Conservation (phyloP, 202 grass and related monocot species). For the Zoysia matrella region DNA sequence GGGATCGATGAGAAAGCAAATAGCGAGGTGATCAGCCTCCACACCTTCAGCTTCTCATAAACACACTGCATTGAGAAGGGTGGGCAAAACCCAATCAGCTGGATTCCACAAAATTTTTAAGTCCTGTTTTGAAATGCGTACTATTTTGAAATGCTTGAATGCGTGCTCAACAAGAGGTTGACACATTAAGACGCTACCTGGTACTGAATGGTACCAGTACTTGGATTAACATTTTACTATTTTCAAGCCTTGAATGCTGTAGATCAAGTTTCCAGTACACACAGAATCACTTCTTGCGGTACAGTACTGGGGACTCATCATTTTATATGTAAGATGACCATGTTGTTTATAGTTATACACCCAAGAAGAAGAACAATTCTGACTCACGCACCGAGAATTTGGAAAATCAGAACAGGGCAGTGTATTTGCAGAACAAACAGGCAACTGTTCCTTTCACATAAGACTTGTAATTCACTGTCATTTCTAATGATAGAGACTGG, state of each 20-base stretch:
- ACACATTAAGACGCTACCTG: neutral
- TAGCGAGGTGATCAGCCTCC: conserved; percentile 67
- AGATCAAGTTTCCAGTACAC: neutral
- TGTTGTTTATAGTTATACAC: conserved; percentile 14
- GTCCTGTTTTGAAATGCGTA: no score
- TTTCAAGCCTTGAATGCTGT: neutral
- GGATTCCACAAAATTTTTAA: neutral
- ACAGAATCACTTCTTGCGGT: conserved; percentile 1
- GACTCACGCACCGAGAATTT: conserved; percentile 15
- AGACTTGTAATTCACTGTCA: neutral
- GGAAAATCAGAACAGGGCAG: neutral
- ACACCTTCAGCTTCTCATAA: conserved; percentile 63
- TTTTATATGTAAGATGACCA: neutral
- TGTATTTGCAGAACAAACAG: conserved; percentile 22
- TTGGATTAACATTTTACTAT: neutral
- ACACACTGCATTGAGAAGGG: conserved; percentile 59
- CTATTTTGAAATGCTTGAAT: conserved; percentile 19
- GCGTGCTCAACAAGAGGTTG: conserved; percentile 11
- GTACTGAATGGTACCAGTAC: conserved; percentile 12
- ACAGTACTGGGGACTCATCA: neutral
- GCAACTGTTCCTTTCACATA: conserved; percentile 4
- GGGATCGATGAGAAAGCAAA: conserved; percentile 69
- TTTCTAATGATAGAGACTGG: neutral
- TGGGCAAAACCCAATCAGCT: neutral
- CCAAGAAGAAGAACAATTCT: conserved; percentile 14